Conservation (phyloP, 352 stramenopile genomes). For the Phytophthora niederhauseri region DNA sequence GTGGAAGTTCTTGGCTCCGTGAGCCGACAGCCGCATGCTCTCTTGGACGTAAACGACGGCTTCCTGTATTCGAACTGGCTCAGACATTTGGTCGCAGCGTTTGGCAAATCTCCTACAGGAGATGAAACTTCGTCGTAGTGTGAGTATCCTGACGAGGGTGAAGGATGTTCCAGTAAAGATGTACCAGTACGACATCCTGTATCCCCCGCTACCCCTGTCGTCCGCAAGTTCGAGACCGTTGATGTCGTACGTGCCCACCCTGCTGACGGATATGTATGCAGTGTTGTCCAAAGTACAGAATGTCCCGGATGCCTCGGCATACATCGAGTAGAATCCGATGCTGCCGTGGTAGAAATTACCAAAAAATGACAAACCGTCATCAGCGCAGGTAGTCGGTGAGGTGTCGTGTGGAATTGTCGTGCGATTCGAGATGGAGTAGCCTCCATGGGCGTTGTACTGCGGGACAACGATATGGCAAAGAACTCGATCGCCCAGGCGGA, state of each 20-base stretch:
- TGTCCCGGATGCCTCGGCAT: conserved; percentile 22
- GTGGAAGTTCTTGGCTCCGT: conserved; percentile 29
- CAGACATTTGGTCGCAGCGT: conserved; percentile 15
- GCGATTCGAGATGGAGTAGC: conserved; percentile 11
- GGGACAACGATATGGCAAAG: conserved; percentile 24
- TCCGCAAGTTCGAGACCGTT: conserved; percentile 21
- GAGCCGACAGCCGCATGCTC: conserved; percentile 23
- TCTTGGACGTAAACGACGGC: conserved; percentile 26
- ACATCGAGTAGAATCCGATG: conserved; percentile 40
- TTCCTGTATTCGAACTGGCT: conserved; percentile 23
- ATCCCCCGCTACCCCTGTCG: conserved; percentile 14
- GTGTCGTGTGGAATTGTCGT: conserved; percentile 2
- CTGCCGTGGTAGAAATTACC: conserved; percentile 40
- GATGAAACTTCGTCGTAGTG: conserved; percentile 27
- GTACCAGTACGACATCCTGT: conserved; percentile 40
- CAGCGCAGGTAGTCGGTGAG: conserved; percentile 6
- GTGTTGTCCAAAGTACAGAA: conserved; percentile 22
- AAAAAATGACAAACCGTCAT: conserved; percentile 6
- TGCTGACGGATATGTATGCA: conserved; percentile 17
- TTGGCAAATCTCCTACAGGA: conserved; percentile 17
- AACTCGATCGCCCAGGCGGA: conserved; percentile 5
- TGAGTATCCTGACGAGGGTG: conserved; percentile 22
- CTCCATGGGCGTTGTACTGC: conserved; percentile 25
- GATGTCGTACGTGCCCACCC: conserved; percentile 24
- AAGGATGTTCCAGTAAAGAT: conserved; percentile 15